These are phyloP conservation scores for Prunus davidiana DNA, from an alignment of 306 rosid species.

Conservation along the genomic window DNA sequence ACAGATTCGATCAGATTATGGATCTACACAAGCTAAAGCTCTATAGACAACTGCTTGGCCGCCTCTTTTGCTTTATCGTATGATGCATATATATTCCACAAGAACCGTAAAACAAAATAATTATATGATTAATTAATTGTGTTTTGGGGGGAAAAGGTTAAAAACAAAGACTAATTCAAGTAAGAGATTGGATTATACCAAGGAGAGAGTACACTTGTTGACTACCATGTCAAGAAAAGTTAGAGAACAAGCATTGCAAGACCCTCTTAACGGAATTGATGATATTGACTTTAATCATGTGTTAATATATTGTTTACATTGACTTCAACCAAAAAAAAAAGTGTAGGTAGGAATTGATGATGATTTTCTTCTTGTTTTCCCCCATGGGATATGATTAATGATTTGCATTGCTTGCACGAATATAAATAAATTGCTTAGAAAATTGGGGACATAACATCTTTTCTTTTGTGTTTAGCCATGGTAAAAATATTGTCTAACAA, in stretches of 20 bases:
- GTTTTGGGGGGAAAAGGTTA: not conserved
- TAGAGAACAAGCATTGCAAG: slow-evolving; percentile 1
- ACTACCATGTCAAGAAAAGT: slow-evolving; percentile 22
- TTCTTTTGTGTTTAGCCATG: not conserved
- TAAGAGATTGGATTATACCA: not conserved
- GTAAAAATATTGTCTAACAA: not conserved
- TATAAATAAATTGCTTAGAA: no score
- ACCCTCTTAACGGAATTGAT: not conserved
- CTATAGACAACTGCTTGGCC: not conserved
- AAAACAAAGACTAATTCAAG: not conserved
- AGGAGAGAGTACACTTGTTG: slow-evolving; percentile 9
- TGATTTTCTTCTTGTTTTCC: not conserved
- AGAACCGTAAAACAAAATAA: not conserved
- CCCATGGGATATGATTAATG: not conserved
- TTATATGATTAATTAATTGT: not conserved
- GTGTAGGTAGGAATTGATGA: not conserved
- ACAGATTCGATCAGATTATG: slow-evolving; percentile 17
- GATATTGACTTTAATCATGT: not conserved
- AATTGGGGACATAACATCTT: not conserved
- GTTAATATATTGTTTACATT: not conserved
- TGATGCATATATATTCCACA: not conserved
- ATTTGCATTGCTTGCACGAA: not conserved
- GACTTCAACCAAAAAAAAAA: not conserved
- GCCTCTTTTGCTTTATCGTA: slow-evolving; percentile 7
- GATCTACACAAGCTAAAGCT: slow-evolving; percentile 2